Evolutionary conservation across 2,329 filamentous ascomycete genomes (phyloP).

Genomic region (Beauveria scarabaeidicola): DNA sequence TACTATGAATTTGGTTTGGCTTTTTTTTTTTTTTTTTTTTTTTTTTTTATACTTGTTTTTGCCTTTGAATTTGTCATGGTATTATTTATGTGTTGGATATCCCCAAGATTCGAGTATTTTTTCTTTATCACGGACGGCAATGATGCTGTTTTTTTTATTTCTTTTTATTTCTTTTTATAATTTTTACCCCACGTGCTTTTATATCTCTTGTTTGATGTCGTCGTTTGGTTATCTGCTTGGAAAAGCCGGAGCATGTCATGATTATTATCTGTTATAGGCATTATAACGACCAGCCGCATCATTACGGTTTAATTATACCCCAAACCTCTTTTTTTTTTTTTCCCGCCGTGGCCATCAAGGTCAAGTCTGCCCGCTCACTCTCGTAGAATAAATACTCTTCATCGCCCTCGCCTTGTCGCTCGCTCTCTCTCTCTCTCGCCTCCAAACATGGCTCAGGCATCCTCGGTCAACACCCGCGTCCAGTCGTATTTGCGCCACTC

Average conservation of each 20-base stretch:
- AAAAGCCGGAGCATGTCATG: background rate
- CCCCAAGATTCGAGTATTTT: background rate
- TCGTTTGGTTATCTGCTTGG: background rate
- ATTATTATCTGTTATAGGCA: background rate
- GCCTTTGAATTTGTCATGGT: background rate
- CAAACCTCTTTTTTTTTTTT: too few relatives aligned
- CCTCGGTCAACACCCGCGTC: conserved; percentile 48
- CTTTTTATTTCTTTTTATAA: background rate
- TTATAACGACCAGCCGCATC: background rate
- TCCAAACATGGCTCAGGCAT: background rate
- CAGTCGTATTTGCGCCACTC: conserved; percentile 93
- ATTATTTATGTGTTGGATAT: background rate
- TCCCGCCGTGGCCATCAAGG: too few relatives aligned
- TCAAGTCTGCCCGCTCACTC: too few relatives aligned
- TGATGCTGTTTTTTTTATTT: background rate
- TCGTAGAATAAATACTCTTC: background rate
- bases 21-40: background rate
- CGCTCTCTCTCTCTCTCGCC: background rate
- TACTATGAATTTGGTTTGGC: too few relatives aligned
- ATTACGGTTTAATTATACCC: background rate
- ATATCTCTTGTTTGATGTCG: background rate
- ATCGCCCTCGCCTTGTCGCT: background rate
- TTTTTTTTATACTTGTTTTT: background rate
- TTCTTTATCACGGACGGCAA: background rate
- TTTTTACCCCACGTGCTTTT: background rate